These are phyloP conservation scores for Melaleuca quinquenervia DNA, from an alignment of 345 rosid species.

Conservation along the genomic window DNA sequence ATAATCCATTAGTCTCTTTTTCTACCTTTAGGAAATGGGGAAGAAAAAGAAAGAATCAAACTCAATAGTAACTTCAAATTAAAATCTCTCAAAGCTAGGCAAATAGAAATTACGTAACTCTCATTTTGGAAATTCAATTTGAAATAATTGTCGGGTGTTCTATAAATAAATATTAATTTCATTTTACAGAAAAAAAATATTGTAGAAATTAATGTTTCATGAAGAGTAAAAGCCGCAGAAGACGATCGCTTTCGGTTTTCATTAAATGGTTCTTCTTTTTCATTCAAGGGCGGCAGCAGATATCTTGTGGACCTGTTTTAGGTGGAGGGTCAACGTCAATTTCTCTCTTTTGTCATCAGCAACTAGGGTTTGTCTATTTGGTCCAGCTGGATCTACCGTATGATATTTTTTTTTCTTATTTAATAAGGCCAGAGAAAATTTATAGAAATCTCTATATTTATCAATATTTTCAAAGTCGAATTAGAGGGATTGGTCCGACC, in stretches of 20 bases:
- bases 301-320: neutral
- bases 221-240: neutral
- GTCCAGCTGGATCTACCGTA: neutral
- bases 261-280: neutral
- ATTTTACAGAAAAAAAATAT: neutral
- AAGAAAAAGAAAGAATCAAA: neutral
- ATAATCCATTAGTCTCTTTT: neutral
- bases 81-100: neutral
- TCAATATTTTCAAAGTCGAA: neutral
- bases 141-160: neutral
- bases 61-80: neutral
- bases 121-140: neutral
- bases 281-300: neutral
- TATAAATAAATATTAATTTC: neutral
- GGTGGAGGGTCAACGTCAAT: neutral
- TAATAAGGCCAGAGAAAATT: neutral
- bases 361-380: neutral
- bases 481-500: neutral
- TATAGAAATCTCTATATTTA: neutral
- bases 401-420: neutral
- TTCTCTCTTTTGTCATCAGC: neutral
- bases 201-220: neutral
- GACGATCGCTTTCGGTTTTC: neutral
- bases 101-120: neutral
- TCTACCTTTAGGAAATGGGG: neutral